These are phyloP conservation scores for Fusarium fracticaudum DNA, from an alignment of 2,329 filamentous ascomycete species.

Conservation along the genomic window DNA sequence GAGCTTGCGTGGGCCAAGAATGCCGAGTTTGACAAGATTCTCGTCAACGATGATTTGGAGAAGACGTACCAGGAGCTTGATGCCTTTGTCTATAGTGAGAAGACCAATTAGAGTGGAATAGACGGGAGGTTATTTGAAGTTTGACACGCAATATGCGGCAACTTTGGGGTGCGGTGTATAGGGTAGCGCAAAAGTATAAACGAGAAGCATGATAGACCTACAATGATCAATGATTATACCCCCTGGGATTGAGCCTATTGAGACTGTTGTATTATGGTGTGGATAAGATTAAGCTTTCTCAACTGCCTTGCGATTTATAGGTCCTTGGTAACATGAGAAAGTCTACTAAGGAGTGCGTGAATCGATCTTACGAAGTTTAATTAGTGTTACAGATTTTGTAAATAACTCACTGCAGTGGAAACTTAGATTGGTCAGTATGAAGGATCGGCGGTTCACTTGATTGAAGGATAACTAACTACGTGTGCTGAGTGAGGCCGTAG, in stretches of 20 bases:
- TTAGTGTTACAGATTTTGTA: fast-evolving
- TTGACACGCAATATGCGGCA: neutral
- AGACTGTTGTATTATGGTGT: neutral
- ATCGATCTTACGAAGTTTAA: too few relatives aligned
- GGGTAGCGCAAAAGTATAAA: conserved; percentile 7
- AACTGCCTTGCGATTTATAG: neutral
- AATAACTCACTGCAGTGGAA: too few relatives aligned
- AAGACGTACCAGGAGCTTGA: conserved; percentile 64
- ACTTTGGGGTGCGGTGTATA: neutral
- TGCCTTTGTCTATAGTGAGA: conserved; percentile 53
- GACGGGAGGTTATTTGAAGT: neutral
- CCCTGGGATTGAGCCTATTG: neutral
- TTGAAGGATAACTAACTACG: neutral
- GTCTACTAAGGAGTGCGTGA: neutral
- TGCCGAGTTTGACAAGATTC: conserved; percentile 59
- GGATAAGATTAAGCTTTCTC: neutral
- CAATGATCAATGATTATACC: conserved; percentile 28
- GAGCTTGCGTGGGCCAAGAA: conserved; percentile 79
- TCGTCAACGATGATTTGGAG: conserved; percentile 57
- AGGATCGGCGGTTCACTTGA: neutral
- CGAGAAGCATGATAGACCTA: conserved; percentile 27
- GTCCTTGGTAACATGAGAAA: neutral
- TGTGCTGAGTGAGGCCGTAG: neutral
- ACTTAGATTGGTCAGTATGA: neutral
- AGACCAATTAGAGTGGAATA: conserved; percentile 9